A percentile compares a stretch with the other conserved stretches of the same genome.
Evolutionary conservation across 2,329 filamentous ascomycete genomes (phyloP).

Genomic region (Apiospora phragmitis): DNA sequence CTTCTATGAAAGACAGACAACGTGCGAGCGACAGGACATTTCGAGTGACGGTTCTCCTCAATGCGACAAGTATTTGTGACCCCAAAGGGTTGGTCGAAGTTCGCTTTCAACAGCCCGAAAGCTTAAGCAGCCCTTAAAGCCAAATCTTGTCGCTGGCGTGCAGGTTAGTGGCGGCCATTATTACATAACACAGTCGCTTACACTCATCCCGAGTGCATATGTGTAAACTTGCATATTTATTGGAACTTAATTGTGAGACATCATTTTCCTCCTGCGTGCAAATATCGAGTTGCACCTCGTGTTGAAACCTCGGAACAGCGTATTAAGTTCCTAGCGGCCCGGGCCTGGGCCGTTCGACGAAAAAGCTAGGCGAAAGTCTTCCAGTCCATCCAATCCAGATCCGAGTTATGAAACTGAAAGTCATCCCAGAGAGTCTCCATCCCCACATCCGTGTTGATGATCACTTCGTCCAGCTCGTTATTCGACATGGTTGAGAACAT

Average conservation of each 20-base stretch:
- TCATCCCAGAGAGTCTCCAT: conserved; percentile 34
- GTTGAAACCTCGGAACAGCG: background rate
- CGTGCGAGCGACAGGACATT: background rate
- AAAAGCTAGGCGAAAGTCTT: conserved; percentile 21
- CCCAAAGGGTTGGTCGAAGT: background rate
- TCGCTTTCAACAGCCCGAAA: background rate
- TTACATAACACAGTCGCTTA: no score
- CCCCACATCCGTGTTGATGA: conserved; percentile 34
- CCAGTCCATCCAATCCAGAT: conserved; percentile 38
- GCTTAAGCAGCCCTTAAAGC: background rate
- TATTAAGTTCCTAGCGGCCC: background rate
- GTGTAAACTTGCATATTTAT: background rate
- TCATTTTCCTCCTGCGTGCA: background rate
- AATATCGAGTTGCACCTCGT: background rate
- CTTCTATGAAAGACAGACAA: background rate
- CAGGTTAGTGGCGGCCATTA: no score
- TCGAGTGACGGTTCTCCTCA: background rate
- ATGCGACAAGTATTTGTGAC: background rate
- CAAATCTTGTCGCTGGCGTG: background rate
- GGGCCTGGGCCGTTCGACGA: background rate
- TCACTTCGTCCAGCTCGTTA: conserved; percentile 35
- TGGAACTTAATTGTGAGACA: background rate
- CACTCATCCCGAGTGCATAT: no score
- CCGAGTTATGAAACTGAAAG: conserved; percentile 34
- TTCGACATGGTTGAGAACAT: conserved; percentile 37